A percentile compares a stretch with the other conserved stretches of the same genome.
phyloP scores from a whole-genome alignment of 2,329 filamentous ascomycete species.

The Aspergillus ruber region DNA sequence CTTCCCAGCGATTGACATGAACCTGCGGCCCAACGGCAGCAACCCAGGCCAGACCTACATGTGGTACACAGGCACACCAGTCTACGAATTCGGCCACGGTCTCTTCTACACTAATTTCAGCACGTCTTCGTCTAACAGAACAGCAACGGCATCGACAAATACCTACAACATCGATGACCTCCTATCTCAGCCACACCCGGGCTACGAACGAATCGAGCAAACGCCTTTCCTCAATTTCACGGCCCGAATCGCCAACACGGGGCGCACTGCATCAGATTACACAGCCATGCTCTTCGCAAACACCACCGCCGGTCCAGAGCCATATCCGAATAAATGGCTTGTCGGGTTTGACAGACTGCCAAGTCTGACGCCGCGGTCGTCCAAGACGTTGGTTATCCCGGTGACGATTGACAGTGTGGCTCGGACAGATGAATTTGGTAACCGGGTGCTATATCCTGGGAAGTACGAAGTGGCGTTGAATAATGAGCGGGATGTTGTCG shows the following conservation, averaged over 20 bases:
- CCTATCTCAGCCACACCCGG: constrained; percentile 21
- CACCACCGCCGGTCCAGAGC: constrained; percentile 32
- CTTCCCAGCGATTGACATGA: constrained; percentile 38
- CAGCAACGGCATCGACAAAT: not conserved
- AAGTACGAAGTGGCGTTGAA: constrained; percentile 38
- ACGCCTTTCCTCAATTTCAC: constrained; percentile 33
- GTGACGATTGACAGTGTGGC: constrained; percentile 35
- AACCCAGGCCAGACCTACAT: constrained; percentile 42
- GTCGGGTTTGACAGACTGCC: constrained; percentile 33
- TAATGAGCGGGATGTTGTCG: constrained; percentile 30
- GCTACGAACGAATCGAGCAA: constrained; percentile 25
- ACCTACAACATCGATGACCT: constrained; percentile 31
- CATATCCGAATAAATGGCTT: constrained; percentile 39
- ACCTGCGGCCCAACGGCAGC: constrained; percentile 29
- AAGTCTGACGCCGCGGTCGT: constrained; percentile 16
- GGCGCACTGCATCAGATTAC: constrained; percentile 33
- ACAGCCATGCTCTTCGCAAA: constrained; percentile 35
- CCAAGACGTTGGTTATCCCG: constrained; percentile 25
- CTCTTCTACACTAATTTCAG: constrained; percentile 40
- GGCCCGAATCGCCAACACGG: constrained; percentile 32
- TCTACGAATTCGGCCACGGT: constrained; percentile 39
- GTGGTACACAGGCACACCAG: constrained; percentile 37
- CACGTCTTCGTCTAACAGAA: constrained; percentile 3
- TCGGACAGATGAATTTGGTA: constrained; percentile 31
- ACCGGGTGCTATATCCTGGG: constrained; percentile 37